Conservation (phyloP, 225 moss, liverwort and hornwort species). For the Polytrichum commune region DNA sequence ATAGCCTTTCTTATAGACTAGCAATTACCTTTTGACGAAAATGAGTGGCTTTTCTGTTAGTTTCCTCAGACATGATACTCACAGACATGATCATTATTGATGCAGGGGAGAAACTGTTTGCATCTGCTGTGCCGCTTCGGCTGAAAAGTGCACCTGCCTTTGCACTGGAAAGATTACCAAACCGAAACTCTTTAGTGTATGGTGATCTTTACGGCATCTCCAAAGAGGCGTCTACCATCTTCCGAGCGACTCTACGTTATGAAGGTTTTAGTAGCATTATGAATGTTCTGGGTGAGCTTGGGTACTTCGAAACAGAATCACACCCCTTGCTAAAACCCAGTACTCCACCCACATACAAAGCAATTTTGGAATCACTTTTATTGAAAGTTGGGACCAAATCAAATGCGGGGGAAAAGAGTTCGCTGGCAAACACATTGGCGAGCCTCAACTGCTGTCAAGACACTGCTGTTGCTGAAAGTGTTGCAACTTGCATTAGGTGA, state of each 20-base stretch:
- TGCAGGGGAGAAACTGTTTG: conserved; percentile 81
- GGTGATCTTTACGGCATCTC: conserved; percentile 80
- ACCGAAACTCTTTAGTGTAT: conserved; percentile 78
- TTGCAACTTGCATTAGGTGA: conserved; percentile 74
- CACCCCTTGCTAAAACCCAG: conserved; percentile 37
- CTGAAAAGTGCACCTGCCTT: conserved; percentile 69
- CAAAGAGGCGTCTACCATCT: conserved; percentile 75
- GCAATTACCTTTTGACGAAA: not conserved
- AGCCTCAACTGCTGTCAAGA: conserved; percentile 55
- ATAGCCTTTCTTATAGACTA: too few species aligned
- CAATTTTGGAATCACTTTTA: conserved; percentile 39
- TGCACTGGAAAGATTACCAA: conserved; percentile 83
- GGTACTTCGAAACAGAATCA: conserved; percentile 55
- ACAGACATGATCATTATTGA: not conserved
- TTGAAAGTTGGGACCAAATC: conserved; percentile 18
- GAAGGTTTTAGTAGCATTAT: conserved; percentile 88
- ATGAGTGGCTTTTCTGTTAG: not conserved
- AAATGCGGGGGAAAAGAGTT: conserved; percentile 18
- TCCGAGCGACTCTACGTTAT: conserved; percentile 86
- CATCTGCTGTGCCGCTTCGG: conserved; percentile 58
- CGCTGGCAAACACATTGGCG: conserved; percentile 38
- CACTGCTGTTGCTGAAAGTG: conserved; percentile 44
- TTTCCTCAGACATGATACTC: not conserved
- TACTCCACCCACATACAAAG: conserved; percentile 46
- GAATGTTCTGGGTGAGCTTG: conserved; percentile 71